These are phyloP conservation scores for Pholiota molesta DNA, from an alignment of 768 basidiomycete genomes.

Conservation along the genomic window DNA sequence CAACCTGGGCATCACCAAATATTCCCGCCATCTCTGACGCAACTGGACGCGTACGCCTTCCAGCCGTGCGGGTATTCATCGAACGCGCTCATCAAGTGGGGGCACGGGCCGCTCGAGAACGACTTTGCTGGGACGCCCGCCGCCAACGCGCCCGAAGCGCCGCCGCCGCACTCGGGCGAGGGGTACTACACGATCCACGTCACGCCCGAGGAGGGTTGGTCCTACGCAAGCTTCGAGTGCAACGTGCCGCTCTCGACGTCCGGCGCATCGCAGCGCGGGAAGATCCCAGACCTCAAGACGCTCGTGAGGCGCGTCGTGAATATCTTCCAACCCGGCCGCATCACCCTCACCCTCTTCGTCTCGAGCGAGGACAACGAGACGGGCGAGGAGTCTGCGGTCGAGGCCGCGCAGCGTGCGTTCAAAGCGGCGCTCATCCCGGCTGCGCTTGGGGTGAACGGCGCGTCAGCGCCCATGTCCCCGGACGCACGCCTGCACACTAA, in stretches of 20 bases:
- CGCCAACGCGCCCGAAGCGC: constrained; percentile 17
- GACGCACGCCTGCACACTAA: constrained; percentile 5
- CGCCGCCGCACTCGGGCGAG: constrained; percentile 51
- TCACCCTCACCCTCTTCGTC: constrained; percentile 90
- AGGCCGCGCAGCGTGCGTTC: constrained; percentile 77
- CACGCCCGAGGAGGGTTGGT: constrained; percentile 97
- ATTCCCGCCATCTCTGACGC: constrained; percentile 78
- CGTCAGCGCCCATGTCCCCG: background rate
- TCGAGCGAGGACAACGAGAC: constrained; percentile 61
- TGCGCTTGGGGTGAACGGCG: constrained; percentile 3
- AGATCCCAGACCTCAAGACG: constrained; percentile 75
- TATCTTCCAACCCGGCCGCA: constrained; percentile 89
- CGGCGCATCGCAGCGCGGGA: constrained; percentile 28
- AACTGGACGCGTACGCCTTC: constrained; percentile 92
- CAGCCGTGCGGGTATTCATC: constrained; percentile 95
- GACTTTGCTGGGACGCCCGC: constrained; percentile 16
- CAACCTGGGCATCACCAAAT: constrained; percentile 77
- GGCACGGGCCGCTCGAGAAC: constrained; percentile 34
- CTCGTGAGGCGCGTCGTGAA: constrained; percentile 87
- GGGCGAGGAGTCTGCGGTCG: constrained; percentile 54
- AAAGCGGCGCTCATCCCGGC: constrained; percentile 55
- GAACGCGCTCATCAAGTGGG: constrained; percentile 84
- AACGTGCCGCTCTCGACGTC: constrained; percentile 76
- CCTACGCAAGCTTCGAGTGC: constrained; percentile 98
- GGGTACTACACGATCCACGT: constrained; percentile 99